These are phyloP conservation scores for Podosphaera fusca DNA, from an alignment of 2,329 filamentous ascomycete species.

Conservation along the genomic window DNA sequence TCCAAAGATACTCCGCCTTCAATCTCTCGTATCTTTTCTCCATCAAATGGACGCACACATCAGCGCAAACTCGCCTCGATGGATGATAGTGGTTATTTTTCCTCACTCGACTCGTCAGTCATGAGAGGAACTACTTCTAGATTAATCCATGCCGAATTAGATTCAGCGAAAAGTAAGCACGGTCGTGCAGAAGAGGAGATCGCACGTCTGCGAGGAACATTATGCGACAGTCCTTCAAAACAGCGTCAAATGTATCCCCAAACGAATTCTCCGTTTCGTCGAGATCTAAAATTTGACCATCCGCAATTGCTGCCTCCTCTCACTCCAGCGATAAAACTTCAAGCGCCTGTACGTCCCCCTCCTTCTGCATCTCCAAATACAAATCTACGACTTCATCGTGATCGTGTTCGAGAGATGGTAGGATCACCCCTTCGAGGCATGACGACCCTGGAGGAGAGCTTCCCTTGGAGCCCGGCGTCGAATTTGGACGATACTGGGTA, in stretches of 20 bases:
- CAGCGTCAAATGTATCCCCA: slow-evolving; percentile 24
- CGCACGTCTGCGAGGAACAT: slow-evolving; percentile 73
- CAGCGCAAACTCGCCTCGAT: slow-evolving; percentile 61
- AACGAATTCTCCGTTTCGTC: slow-evolving; percentile 40
- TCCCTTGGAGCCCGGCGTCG: slow-evolving; percentile 45
- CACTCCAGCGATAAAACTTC: slow-evolving; percentile 68
- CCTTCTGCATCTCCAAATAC: slow-evolving; percentile 81
- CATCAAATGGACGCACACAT: slow-evolving; percentile 40
- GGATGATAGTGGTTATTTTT: slow-evolving; percentile 93
- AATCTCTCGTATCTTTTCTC: slow-evolving; percentile 32
- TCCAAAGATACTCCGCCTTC: slow-evolving; percentile 51
- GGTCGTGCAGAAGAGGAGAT: slow-evolving; percentile 92
- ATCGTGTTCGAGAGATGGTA: slow-evolving; percentile 58
- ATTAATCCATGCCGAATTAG: slow-evolving; percentile 47
- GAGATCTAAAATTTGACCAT: slow-evolving; percentile 19
- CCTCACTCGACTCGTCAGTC: slow-evolving; percentile 78
- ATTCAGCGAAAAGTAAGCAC: slow-evolving; percentile 65
- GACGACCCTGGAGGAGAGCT: slow-evolving; percentile 25
- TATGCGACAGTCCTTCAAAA: slow-evolving; percentile 76
- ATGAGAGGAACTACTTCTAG: slow-evolving; percentile 24
- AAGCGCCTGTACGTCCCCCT: slow-evolving; percentile 30
- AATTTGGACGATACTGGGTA: slow-evolving; percentile 35
- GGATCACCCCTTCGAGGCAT: slow-evolving; percentile 47
- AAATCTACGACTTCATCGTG: slow-evolving; percentile 69
- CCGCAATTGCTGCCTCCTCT: slow-evolving; percentile 49